Conservation (phyloP, 2,329 filamentous ascomycete genomes). For the Talaromyces albobiverticillius region DNA sequence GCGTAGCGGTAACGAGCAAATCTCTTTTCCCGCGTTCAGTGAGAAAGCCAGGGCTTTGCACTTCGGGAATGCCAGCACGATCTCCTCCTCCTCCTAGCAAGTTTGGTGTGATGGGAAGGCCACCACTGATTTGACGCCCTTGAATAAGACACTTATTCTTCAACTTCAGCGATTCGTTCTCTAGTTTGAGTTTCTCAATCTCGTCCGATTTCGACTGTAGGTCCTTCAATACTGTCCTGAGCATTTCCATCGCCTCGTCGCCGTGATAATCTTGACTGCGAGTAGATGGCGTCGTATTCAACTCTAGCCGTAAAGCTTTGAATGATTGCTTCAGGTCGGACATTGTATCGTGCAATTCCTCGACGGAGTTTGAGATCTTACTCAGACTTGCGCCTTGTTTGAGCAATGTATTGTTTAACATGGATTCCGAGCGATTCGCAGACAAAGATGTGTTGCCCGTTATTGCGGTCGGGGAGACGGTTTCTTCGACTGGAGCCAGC, state of each 20-base stretch:
- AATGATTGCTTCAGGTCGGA: constrained; percentile 38
- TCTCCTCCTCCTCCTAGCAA: constrained; percentile 12
- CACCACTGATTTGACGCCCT: constrained; percentile 22
- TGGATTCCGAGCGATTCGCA: constrained; percentile 20
- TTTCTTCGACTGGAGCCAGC: constrained; percentile 20
- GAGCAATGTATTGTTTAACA: constrained; percentile 34
- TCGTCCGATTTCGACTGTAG: constrained; percentile 38
- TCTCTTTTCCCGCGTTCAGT: constrained; percentile 31
- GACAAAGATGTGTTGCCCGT: constrained; percentile 22
- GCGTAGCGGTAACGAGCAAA: constrained; percentile 28
- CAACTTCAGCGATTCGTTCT: constrained; percentile 36
- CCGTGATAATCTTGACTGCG: constrained; percentile 21
- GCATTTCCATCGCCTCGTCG: constrained; percentile 32
- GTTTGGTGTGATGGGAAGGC: constrained; percentile 8
- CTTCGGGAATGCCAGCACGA: constrained; percentile 25
- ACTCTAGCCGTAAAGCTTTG: constrained; percentile 34
- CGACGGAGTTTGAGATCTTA: constrained; percentile 38
- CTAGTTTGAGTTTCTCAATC: constrained; percentile 36
- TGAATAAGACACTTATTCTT: constrained; percentile 35
- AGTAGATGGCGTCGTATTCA: constrained; percentile 28
- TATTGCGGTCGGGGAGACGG: constrained; percentile 20
- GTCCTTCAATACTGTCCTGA: constrained; percentile 36
- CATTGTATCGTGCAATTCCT: constrained; percentile 39
- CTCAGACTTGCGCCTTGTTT: constrained; percentile 36
- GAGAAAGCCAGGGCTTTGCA: constrained; percentile 33